These are phyloP conservation scores for Handroanthus guayacan DNA, from an alignment of 257 asterid genomes.

Conservation along the genomic window DNA sequence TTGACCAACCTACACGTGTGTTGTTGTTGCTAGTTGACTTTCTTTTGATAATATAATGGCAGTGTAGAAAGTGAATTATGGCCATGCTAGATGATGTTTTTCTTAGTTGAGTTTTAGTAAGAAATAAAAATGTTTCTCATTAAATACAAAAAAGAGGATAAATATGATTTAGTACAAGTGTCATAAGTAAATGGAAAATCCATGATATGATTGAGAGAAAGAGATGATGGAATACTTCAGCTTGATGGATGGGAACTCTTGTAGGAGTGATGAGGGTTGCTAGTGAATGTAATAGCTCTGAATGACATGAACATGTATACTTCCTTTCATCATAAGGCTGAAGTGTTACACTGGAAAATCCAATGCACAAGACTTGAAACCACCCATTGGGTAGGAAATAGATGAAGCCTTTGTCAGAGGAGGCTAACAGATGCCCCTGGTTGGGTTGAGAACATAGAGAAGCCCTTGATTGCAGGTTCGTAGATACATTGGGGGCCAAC, in stretches of 20 bases:
- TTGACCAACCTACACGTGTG: no score
- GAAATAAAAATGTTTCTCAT: neutral
- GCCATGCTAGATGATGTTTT: no score
- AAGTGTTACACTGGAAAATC: no score
- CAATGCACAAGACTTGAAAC: neutral
- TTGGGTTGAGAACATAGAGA: neutral
- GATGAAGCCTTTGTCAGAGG: neutral
- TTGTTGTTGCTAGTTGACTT: no score
- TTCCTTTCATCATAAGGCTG: no score
- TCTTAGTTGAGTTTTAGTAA: neutral
- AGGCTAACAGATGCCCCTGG: neutral
- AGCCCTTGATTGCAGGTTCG: neutral
- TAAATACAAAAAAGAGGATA: neutral
- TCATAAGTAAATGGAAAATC: neutral
- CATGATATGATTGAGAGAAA: neutral
- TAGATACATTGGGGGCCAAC: neutral
- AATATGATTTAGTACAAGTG: neutral
- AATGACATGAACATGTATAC: neutral
- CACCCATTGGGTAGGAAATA: neutral
- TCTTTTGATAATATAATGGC: no score
- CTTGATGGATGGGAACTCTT: slow-evolving; percentile 18
- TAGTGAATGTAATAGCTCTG: neutral
- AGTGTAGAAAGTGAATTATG: no score
- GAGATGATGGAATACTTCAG: slow-evolving; percentile 4
- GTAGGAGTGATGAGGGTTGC: neutral